These are phyloP conservation scores for Penicillium malachiteum DNA, from an alignment of 495 filamentous ascomycete genomes.

Conservation along the genomic window DNA sequence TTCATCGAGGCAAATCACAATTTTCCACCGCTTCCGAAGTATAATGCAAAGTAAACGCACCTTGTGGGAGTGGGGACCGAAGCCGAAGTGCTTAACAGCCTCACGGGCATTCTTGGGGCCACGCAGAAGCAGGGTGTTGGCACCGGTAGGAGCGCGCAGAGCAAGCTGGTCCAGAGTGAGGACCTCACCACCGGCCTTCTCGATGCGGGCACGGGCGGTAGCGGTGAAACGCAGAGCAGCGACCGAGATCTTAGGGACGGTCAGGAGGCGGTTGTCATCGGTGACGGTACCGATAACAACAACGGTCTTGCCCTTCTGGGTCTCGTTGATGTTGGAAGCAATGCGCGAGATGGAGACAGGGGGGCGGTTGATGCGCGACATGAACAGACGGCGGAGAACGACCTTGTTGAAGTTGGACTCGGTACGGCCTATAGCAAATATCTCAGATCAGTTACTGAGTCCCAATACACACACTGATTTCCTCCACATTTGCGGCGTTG, in stretches of 20 bases:
- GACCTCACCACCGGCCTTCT: slow-evolving; percentile 88
- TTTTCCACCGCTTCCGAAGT: not conserved
- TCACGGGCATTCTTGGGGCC: slow-evolving; percentile 96
- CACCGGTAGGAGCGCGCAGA: slow-evolving; percentile 85
- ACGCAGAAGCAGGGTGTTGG: slow-evolving; percentile 90
- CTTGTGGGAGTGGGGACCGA: slow-evolving; percentile 97
- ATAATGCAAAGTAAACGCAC: slow-evolving; percentile 45
- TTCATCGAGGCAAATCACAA: too few species aligned
- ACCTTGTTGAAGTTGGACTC: slow-evolving; percentile 96
- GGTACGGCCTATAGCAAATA: slow-evolving; percentile 69
- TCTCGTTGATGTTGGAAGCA: slow-evolving; percentile 60
- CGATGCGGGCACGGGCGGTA: slow-evolving; percentile 88
- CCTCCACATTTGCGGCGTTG: slow-evolving; percentile 8
- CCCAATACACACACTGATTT: slow-evolving; percentile 2
- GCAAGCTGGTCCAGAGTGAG: slow-evolving; percentile 96
- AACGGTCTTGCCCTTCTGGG: slow-evolving; percentile 81
- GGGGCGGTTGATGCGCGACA: slow-evolving; percentile 95
- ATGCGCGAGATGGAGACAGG: slow-evolving; percentile 92
- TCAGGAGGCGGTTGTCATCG: slow-evolving; percentile 90
- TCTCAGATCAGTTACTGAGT: slow-evolving; percentile 16
- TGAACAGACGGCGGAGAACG: slow-evolving; percentile 92
- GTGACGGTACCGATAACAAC: slow-evolving; percentile 93
- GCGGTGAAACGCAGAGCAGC: slow-evolving; percentile 95
- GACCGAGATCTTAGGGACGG: slow-evolving; percentile 84
- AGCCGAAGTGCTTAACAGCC: slow-evolving; percentile 98